Percentiles rank a stretch among this genome's conserved stretches.
Conservation (phyloP, 73 alveolate genomes). For the Paramecium sexaurelia region DNA sequence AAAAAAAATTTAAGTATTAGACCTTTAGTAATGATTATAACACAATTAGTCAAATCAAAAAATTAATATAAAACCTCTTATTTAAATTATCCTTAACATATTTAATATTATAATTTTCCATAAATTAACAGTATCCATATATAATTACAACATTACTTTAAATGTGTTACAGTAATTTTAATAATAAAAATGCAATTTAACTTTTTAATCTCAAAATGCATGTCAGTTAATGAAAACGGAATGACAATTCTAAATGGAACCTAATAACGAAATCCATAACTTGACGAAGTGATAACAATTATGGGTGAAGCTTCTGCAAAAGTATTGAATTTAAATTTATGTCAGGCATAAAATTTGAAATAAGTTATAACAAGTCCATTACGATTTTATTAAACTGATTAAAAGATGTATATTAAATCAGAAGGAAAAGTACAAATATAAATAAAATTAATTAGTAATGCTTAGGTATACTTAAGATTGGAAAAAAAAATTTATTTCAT, state of each 20-base stretch:
- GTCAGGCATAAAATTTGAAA: slow-evolving; percentile 14
- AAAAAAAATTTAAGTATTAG: too few species aligned
- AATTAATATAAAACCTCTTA: too few species aligned
- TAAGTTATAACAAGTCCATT: slow-evolving; percentile 53
- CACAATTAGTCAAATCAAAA: too few species aligned
- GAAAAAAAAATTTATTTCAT: slow-evolving; percentile 84
- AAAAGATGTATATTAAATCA: slow-evolving; percentile 77
- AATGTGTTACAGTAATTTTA: neutral
- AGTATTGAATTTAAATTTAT: neutral
- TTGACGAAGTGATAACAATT: neutral
- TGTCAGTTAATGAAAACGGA: slow-evolving; percentile 45
- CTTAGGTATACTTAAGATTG: slow-evolving; percentile 90
- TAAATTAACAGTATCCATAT: too few species aligned
- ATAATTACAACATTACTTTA: too few species aligned
- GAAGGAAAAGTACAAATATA: slow-evolving; percentile 48
- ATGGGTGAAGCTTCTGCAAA: slow-evolving; percentile 56
- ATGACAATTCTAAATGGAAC: neutral
- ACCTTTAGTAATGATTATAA: too few species aligned
- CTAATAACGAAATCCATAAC: neutral
- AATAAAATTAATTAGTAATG: slow-evolving; percentile 11
- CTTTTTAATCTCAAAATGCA: slow-evolving; percentile 30
- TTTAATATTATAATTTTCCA: too few species aligned
- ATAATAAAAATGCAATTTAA: neutral
- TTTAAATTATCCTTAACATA: too few species aligned
- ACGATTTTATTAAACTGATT: slow-evolving; percentile 71